A percentile compares a stretch with the other conserved stretches of the same genome.
Conservation (phyloP, 2,329 filamentous ascomycete genomes). For the Macrophomina phaseolina region DNA sequence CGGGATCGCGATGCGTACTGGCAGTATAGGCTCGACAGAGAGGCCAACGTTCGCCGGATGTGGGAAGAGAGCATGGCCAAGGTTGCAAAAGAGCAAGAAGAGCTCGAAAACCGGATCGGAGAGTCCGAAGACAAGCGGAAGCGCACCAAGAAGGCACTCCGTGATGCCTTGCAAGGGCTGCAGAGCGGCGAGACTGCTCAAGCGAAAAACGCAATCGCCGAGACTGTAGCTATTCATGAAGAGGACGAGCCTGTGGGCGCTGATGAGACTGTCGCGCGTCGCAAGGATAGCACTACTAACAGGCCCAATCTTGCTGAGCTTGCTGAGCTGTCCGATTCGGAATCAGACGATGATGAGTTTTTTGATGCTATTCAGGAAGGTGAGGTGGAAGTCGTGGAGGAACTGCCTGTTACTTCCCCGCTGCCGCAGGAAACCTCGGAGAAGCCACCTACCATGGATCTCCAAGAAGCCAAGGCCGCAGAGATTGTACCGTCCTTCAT, state of each 20-base stretch:
- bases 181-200: conserved; percentile 34
- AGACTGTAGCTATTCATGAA: conserved; percentile 42
- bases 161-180: conserved; percentile 75
- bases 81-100: conserved; percentile 92
- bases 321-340: conserved; percentile 68
- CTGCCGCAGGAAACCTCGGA: conserved; percentile 43
- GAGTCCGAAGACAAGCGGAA: conserved; percentile 90
- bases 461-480: conserved; percentile 56
- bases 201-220: conserved; percentile 29
- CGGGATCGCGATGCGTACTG: conserved; percentile 94
- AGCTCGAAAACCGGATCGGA: conserved; percentile 83
- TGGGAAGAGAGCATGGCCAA: conserved; percentile 99
- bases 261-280: conserved; percentile 30
- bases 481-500: conserved; percentile 80
- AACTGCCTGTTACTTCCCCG: conserved; percentile 54
- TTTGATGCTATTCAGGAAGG: conserved; percentile 97
- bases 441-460: conserved; percentile 49
- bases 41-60: conserved; percentile 89
- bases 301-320: conserved; percentile 74
- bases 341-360: conserved; percentile 88
- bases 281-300: conserved; percentile 49
- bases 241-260: conserved; percentile 27
- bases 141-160: conserved; percentile 85
- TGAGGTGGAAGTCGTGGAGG: conserved; percentile 79
- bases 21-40: conserved; percentile 92